Base-by-base conservation (phyloP, 1,139 yeast genomes). In the Suhomyces guaymorum region DNA sequence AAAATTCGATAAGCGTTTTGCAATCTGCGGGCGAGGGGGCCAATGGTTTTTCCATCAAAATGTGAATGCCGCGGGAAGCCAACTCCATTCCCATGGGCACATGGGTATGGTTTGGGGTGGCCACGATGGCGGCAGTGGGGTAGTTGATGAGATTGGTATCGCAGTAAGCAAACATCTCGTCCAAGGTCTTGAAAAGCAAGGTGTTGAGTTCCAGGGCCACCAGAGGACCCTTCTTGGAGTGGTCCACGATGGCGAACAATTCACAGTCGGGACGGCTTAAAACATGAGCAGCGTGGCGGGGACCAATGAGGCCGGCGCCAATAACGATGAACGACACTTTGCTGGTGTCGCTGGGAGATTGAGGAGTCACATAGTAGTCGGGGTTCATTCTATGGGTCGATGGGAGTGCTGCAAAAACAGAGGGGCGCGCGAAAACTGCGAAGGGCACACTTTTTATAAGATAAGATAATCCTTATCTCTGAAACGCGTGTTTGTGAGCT, bases 31-130 rank as follows among this genome's bases (percentile, higher is more conserved):
- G 60, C 9, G 52, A 50, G 3, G 71, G 59, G n/a, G 69, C 63
- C 37, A 69, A 53, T 1, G 74, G 74, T 37, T 69, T 69, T 42
- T 69, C 73, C 38, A 69, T 60, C 39, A 69, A 51, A 20, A 69
- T 47, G 38, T 69, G 59, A 22, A 69, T 59, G 0, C 70, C 68
- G 24, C 55, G 44, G 6, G 54, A 39, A 6, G 72, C 71, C 42
- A 69, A 55, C 34, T 57, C 52, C 19, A 59, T 48, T 9, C 69
- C 61, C 30, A 69, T 47, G 14, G 52, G 46, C 4, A 66, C 57
- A 46, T 67, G 73, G 1, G 73, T 63, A 35, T 64, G 66, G 44
- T 66, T 68, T 1, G 74, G 74, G 2, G 73, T 68, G 30, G 70
- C 66, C 4, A 68, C 57, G 7, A 68, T 66, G 10, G 73, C 74